Evolutionary conservation across 441 rosid species (phyloP).

Genomic region (Pelargonium australe): DNA sequence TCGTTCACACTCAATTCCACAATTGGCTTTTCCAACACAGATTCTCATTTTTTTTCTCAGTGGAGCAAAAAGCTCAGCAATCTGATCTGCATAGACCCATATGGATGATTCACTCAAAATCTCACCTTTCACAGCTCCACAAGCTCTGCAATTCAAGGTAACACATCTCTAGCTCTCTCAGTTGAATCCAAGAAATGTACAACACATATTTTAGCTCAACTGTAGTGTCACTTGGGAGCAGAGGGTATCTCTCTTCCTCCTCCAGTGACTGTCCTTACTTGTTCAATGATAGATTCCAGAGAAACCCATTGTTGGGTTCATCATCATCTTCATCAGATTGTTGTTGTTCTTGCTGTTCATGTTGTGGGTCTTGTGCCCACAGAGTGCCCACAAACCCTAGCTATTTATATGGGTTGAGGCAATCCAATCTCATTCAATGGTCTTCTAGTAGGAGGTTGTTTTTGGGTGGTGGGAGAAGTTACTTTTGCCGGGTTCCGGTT

Average conservation of each 20-base stretch:
- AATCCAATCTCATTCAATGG: constrained; percentile 59
- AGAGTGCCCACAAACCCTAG: constrained; percentile 35
- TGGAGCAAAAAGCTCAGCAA: not conserved
- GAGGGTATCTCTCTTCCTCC: constrained; percentile 45
- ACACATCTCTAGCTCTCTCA: constrained; percentile 16
- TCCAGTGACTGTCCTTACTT: constrained; percentile 42
- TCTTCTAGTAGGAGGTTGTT: constrained; percentile 52
- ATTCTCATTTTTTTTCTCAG: not conserved
- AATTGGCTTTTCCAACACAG: not conserved
- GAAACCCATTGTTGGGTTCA: constrained; percentile 18
- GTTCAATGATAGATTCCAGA: constrained; percentile 43
- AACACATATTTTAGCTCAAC: constrained; percentile 44
- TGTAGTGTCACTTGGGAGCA: constrained; percentile 34
- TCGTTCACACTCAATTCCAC: not conserved
- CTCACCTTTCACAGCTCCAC: not conserved
- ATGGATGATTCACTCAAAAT: not conserved
- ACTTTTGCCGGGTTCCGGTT: constrained; percentile 26
- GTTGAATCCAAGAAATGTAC: constrained; percentile 33
- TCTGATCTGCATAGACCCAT: constrained; percentile 6
- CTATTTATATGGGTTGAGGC: constrained; percentile 58
- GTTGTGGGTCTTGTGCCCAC: constrained; percentile 29
- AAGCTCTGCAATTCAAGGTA: constrained; percentile 24
- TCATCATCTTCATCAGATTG: constrained; percentile 19
- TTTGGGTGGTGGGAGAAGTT: constrained; percentile 30
- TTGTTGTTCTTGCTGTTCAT: constrained; percentile 32